Evolutionary conservation across 345 rosid species (phyloP).

Genomic region (Hevea brasiliensis): DNA sequence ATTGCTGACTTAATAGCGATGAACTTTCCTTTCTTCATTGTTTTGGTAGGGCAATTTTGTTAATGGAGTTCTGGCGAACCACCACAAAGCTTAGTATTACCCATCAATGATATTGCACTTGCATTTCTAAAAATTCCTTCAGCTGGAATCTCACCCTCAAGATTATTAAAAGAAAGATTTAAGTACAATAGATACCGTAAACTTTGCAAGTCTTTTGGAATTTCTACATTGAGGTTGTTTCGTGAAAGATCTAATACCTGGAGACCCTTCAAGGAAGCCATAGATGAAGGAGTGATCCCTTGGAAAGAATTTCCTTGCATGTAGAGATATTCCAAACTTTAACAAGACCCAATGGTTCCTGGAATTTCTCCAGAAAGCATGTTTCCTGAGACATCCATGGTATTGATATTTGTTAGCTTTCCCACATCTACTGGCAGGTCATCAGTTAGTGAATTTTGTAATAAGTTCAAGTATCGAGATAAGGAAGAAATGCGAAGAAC

Average conservation of each 20-base stretch:
- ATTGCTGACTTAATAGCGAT: too few species aligned
- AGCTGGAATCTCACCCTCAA: conserved; percentile 6
- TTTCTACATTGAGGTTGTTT: background rate
- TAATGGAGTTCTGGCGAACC: background rate
- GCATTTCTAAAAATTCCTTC: background rate
- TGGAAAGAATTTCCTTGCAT: too few species aligned
- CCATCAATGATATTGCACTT: background rate
- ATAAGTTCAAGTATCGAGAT: background rate
- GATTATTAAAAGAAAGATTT: conserved; percentile 11
- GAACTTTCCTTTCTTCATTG: too few species aligned
- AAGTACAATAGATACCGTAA: background rate
- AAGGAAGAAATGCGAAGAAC: conserved; percentile 9
- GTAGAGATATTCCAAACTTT: too few species aligned
- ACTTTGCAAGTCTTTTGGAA: background rate
- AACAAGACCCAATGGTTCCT: too few species aligned
- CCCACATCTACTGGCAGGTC: background rate
- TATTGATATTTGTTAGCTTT: too few species aligned
- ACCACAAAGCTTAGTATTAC: conserved; percentile 4
- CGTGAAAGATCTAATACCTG: background rate
- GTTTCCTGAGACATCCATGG: too few species aligned
- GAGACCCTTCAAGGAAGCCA: background rate
- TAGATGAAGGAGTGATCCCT: background rate
- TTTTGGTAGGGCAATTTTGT: too few species aligned
- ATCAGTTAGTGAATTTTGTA: conserved; percentile 1
- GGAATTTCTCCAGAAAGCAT: too few species aligned